Conservation (phyloP, 768 basidiomycete genomes). For the Nevesoporus exiguus region DNA sequence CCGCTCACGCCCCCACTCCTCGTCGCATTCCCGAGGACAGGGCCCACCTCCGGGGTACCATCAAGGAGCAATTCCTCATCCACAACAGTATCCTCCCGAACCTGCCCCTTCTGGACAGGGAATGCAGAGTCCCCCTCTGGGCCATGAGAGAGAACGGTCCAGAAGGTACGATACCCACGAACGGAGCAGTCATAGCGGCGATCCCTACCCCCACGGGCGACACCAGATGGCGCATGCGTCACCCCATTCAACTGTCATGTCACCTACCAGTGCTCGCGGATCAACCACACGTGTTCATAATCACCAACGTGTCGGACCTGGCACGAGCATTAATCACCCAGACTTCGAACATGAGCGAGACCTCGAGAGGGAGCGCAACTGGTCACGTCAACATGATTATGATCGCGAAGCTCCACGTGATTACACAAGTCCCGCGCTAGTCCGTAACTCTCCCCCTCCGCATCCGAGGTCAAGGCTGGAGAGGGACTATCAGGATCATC, state of each 20-base stretch:
- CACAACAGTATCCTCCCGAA: slow-evolving; percentile 48
- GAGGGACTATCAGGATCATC: slow-evolving; percentile 30
- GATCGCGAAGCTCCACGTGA: slow-evolving; percentile 37
- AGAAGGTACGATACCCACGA: slow-evolving; percentile 51
- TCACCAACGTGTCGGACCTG: slow-evolving; percentile 68
- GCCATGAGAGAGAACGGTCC: slow-evolving; percentile 40
- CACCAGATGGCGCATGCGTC: slow-evolving; percentile 32
- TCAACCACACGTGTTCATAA: slow-evolving; percentile 47
- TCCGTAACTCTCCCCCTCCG: slow-evolving; percentile 42
- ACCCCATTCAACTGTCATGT: slow-evolving; percentile 33
- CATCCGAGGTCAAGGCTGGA: slow-evolving; percentile 39
- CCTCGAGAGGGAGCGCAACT: slow-evolving; percentile 45
- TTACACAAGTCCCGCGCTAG: slow-evolving; percentile 19
- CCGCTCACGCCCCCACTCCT: slow-evolving; percentile 48
- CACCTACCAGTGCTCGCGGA: slow-evolving; percentile 35
- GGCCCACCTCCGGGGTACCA: slow-evolving; percentile 31
- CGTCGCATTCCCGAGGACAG: slow-evolving; percentile 49
- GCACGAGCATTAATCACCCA: slow-evolving; percentile 47
- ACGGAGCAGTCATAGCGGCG: slow-evolving; percentile 32
- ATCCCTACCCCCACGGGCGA: slow-evolving; percentile 32
- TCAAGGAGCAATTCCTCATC: slow-evolving; percentile 38
- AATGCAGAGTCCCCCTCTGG: slow-evolving; percentile 48
- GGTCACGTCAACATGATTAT: slow-evolving; percentile 39
- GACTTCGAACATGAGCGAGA: slow-evolving; percentile 38
- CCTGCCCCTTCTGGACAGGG: slow-evolving; percentile 41